A percentile compares a stretch with the other conserved stretches of the same genome.
These are phyloP conservation scores for Ustilago trichophora DNA, from an alignment of 1,284 basidiomycete species.

Conservation along the genomic window DNA sequence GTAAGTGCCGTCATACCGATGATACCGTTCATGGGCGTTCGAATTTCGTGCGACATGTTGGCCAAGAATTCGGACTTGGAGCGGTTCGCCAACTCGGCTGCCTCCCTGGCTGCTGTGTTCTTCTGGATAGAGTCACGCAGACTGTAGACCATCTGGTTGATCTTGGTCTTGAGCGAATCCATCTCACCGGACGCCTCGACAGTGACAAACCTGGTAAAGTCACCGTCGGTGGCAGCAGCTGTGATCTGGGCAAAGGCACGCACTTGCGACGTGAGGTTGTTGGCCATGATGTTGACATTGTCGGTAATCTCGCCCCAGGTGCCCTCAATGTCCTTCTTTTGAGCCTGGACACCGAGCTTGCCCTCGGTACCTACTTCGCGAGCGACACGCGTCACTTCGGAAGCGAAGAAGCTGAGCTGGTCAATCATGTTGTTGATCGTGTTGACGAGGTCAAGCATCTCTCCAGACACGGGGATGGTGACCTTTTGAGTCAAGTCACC, in stretches of 20 bases:
- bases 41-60: constrained; percentile 67
- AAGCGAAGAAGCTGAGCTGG: constrained; percentile 84
- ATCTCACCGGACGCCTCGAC: constrained; percentile 98
- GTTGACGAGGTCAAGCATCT: constrained; percentile 87
- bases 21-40: constrained; percentile 73
- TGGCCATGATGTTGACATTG: constrained; percentile 70
- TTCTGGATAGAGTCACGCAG: constrained; percentile 96
- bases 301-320: constrained; percentile 99
- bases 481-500: constrained; percentile 96
- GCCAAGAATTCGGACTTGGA: constrained; percentile 89
- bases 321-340: constrained; percentile 95
- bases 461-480: constrained; percentile 87
- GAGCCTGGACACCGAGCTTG: constrained; percentile 95
- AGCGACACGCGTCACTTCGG: constrained; percentile 93
- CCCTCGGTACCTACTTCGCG: constrained; percentile 95
- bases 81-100: constrained; percentile 89
- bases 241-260: constrained; percentile 99
- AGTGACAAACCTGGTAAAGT: constrained; percentile 98
- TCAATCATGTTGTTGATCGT: constrained; percentile 71
- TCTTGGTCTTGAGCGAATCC: constrained; percentile 99
- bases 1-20: constrained; percentile 99
- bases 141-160: constrained; percentile 99
- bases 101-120: constrained; percentile 97
- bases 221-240: constrained; percentile 97
- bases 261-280: constrained; percentile 96